A percentile compares a stretch with the other conserved stretches of the same genome.
phyloP scores from a whole-genome alignment of 768 basidiomycete genomes.

The Boletus sp. region DNA sequence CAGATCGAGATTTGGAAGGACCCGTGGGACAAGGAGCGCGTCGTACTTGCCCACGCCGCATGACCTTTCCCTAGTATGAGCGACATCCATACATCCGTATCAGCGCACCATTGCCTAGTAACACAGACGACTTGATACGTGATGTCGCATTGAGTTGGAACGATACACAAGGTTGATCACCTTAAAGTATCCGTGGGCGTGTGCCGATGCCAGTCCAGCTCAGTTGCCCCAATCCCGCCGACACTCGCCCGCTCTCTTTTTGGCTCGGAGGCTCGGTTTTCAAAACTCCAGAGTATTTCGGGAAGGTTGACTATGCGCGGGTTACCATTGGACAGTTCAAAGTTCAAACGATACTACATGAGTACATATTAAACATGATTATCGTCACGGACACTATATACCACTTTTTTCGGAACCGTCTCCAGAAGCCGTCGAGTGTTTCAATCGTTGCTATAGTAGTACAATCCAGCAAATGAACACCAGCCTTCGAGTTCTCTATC shows the following conservation, averaged over 20 bases:
- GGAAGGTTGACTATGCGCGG: not conserved
- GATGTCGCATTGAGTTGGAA: not conserved
- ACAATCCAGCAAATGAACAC: not conserved
- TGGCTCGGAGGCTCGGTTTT: slow-evolving; percentile 9
- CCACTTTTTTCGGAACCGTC: not conserved
- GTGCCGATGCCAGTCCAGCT: slow-evolving; percentile 12
- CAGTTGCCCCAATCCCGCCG: slow-evolving; percentile 1
- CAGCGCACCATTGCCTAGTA: slow-evolving; percentile 13
- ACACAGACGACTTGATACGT: slow-evolving; percentile 8
- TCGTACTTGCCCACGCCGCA: slow-evolving; percentile 55
- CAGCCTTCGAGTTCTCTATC: not conserved
- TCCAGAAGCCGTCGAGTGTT: slow-evolving; percentile 14
- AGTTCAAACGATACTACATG: not conserved
- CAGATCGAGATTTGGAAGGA: slow-evolving; percentile 70
- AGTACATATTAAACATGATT: slow-evolving; percentile 13
- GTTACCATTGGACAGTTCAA: not conserved
- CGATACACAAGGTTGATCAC: not conserved
- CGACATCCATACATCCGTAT: not conserved
- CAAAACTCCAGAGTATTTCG: not conserved
- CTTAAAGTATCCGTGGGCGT: slow-evolving; percentile 4
- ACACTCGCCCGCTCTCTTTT: slow-evolving; percentile 6
- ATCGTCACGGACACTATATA: slow-evolving; percentile 4
- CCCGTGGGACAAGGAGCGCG: slow-evolving; percentile 73
- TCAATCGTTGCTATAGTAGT: slow-evolving; percentile 24
- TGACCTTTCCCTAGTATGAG: slow-evolving; percentile 22